Evolutionary conservation across 805 yeast species (phyloP).

Genomic region (Yarrowia deformans): DNA sequence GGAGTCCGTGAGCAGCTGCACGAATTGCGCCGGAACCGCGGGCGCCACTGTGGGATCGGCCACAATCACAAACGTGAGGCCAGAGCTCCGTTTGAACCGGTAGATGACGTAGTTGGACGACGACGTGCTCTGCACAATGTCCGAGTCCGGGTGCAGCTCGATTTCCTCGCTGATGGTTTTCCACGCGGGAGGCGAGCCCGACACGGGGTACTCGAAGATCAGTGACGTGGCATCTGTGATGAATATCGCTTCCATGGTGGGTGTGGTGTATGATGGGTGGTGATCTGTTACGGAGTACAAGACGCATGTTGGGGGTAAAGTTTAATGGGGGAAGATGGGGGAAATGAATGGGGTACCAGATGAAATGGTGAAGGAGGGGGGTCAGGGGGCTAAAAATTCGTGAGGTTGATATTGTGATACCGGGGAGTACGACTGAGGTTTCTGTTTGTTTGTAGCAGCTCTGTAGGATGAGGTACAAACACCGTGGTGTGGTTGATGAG

Average conservation of each 20-base stretch:
- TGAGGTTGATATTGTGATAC: too few species aligned
- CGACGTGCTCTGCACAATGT: constrained; percentile 4
- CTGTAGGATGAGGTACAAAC: too few species aligned
- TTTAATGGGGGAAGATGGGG: neutral
- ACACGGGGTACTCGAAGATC: constrained; percentile 31
- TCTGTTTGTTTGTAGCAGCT: too few species aligned
- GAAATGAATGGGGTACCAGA: too few species aligned
- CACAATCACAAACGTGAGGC: constrained; percentile 13
- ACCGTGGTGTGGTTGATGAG: too few species aligned
- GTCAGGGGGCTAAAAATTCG: too few species aligned
- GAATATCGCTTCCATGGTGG: constrained; percentile 24
- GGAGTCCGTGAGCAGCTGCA: constrained; percentile 63
- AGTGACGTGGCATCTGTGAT: constrained; percentile 11
- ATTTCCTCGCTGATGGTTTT: constrained; percentile 1
- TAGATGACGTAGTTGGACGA: constrained; percentile 27
- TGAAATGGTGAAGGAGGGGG: too few species aligned
- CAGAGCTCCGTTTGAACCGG: neutral
- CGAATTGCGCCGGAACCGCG: constrained; percentile 59
- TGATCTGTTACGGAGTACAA: too few species aligned
- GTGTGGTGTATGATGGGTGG: constrained; percentile 1
- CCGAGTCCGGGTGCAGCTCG: neutral
- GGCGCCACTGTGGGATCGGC: constrained; percentile 59
- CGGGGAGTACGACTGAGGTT: too few species aligned
- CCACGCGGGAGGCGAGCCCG: constrained; percentile 33
- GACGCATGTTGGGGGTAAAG: neutral